Evolutionary conservation across 441 rosid species (phyloP).

Genomic region (Aleurites moluccanus): DNA sequence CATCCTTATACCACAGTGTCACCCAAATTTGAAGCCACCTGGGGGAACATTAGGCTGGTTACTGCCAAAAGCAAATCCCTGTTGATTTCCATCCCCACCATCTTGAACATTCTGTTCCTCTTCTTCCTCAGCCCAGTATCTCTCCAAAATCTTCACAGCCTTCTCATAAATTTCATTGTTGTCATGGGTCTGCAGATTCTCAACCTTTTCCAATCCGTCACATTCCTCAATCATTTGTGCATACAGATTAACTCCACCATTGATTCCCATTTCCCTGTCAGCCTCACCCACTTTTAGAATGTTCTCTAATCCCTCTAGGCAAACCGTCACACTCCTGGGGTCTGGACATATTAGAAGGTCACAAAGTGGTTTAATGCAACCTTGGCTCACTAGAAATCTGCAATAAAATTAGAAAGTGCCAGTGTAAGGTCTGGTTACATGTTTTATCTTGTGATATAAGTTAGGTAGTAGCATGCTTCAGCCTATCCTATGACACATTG

Average conservation of each 20-base stretch:
- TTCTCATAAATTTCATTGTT: conserved; percentile 69
- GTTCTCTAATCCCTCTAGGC: conserved; percentile 80
- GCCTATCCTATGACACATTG: not conserved
- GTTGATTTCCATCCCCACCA: conserved; percentile 42
- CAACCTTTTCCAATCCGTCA: conserved; percentile 70
- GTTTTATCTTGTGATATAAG: not conserved
- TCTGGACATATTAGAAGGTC: conserved; percentile 81
- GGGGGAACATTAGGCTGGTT: conserved; percentile 39
- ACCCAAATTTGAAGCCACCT: conserved; percentile 73
- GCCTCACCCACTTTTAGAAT: conserved; percentile 83
- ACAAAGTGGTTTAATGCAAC: conserved; percentile 76
- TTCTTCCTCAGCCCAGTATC: conserved; percentile 80
- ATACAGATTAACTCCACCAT: conserved; percentile 53
- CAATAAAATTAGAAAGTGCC: not conserved
- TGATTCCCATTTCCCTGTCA: conserved; percentile 49
- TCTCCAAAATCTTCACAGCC: conserved; percentile 74
- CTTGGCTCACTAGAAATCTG: conserved; percentile 65
- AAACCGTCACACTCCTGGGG: conserved; percentile 77
- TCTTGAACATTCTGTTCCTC: conserved; percentile 57
- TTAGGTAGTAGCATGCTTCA: not conserved
- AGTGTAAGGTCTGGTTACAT: not conserved
- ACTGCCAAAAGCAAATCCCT: conserved; percentile 15
- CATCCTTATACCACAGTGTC: conserved; percentile 11
- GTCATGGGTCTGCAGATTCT: conserved; percentile 69
- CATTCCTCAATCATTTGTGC: conserved; percentile 80